Conservation (phyloP, 768 basidiomycete species). For the Leccinum broughii region DNA sequence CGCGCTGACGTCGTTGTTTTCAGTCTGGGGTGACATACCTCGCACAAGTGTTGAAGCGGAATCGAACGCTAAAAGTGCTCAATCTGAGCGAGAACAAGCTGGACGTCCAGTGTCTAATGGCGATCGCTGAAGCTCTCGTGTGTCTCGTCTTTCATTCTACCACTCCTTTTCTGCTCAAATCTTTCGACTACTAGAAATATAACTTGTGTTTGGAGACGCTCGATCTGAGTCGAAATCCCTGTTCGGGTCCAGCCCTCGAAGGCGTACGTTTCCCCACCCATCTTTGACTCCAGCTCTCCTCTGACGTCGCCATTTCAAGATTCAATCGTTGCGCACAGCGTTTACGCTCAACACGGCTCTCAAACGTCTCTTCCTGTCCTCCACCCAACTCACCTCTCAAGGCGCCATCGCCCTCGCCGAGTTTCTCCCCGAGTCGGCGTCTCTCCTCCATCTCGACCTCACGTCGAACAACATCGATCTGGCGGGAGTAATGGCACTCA, state of each 20-base stretch:
- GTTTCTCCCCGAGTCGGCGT: constrained; percentile 88
- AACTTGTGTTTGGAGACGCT: constrained; percentile 92
- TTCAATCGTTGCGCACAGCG: constrained; percentile 86
- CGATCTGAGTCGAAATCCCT: constrained; percentile 91
- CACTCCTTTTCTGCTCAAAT: not conserved
- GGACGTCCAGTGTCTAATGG: constrained; percentile 75
- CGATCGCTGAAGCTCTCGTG: constrained; percentile 92
- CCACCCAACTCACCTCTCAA: constrained; percentile 73
- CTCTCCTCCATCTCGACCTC: constrained; percentile 88
- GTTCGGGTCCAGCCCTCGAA: constrained; percentile 84
- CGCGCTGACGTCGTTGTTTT: not conserved
- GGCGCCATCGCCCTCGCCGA: constrained; percentile 96
- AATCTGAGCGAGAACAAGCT: constrained; percentile 95
- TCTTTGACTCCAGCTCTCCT: not conserved
- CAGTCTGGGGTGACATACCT: constrained; percentile 83
- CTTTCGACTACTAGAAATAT: constrained; percentile 68
- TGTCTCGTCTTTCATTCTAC: constrained; percentile 24
- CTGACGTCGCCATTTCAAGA: constrained; percentile 38
- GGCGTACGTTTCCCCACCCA: constrained; percentile 58
- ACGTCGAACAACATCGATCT: constrained; percentile 82
- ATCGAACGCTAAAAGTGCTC: constrained; percentile 90
- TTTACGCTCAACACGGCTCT: constrained; percentile 91
- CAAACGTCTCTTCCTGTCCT: constrained; percentile 88
- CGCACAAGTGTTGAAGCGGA: constrained; percentile 94
- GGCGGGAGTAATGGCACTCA: constrained; percentile 92